A percentile compares a stretch with the other conserved stretches of the same genome.
Evolutionary conservation across 306 rosid species (phyloP).

Genomic region (Fragaria iinumae): DNA sequence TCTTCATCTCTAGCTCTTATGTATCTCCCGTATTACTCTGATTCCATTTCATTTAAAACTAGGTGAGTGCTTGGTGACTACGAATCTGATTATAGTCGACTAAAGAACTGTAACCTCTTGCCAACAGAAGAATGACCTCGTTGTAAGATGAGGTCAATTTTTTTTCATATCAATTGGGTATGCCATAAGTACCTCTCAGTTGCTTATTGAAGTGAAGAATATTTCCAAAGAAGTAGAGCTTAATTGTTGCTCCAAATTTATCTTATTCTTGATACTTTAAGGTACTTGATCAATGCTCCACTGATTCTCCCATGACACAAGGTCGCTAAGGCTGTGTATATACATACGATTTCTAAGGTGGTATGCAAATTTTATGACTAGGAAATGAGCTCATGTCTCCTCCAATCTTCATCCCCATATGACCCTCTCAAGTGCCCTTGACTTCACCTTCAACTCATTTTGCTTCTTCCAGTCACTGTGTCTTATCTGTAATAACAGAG

Average conservation of each 20-base stretch:
- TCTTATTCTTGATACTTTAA: background rate
- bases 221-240: too few species aligned
- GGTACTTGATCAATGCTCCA: background rate
- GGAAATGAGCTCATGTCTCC: background rate
- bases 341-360: background rate
- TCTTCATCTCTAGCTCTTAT: background rate
- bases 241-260: background rate
- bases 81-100: background rate
- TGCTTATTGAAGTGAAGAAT: too few species aligned
- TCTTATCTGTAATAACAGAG: background rate
- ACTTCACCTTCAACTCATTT: background rate
- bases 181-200: background rate
- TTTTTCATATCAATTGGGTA: background rate
- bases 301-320: background rate
- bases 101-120: background rate
- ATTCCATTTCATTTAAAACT: background rate
- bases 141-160: background rate
- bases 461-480: background rate
- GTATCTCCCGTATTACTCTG: background rate
- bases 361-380: slow-evolving; percentile 4
- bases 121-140: too few species aligned
- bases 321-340: background rate
- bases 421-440: background rate
- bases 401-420: background rate
- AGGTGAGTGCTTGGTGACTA: background rate